Conservation (phyloP, 2,329 filamentous ascomycete genomes). For the Cladosporium phlei region DNA sequence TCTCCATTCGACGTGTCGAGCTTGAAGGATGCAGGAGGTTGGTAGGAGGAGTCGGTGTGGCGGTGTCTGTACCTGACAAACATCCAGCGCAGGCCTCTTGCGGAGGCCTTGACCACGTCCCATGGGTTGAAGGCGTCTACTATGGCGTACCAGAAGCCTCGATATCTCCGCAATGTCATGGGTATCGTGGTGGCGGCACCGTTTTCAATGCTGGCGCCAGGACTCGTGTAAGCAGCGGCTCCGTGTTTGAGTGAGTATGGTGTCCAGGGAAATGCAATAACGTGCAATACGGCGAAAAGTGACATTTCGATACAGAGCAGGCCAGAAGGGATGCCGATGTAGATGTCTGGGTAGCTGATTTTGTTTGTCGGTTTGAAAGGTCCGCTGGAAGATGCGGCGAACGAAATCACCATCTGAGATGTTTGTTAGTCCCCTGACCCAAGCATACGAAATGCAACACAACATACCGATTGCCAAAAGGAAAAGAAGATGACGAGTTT, state of each 20-base stretch:
- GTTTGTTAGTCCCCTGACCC: constrained; percentile 9
- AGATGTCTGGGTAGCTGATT: constrained; percentile 69
- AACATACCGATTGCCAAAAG: constrained; percentile 68
- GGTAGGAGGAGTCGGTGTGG: constrained; percentile 39
- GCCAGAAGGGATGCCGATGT: constrained; percentile 72
- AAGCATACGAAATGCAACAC: too few relatives aligned
- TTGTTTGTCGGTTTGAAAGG: constrained; percentile 58
- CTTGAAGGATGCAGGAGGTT: constrained; percentile 19
- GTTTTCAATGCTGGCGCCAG: constrained; percentile 19
- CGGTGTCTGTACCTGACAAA: constrained; percentile 66
- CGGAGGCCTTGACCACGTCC: constrained; percentile 77
- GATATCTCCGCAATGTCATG: constrained; percentile 38
- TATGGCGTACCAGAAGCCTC: constrained; percentile 63
- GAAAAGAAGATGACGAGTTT: constrained; percentile 89
- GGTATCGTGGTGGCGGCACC: constrained; percentile 10
- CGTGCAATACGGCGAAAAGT: constrained; percentile 69
- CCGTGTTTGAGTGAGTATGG: constrained; percentile 53
- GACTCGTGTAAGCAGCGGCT: constrained; percentile 24
- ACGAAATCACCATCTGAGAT: constrained; percentile 51
- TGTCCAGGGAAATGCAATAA: constrained; percentile 76
- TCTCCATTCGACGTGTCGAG: neutral
- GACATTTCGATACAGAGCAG: constrained; percentile 83
- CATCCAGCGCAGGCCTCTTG: constrained; percentile 73
- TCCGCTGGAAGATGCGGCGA: constrained; percentile 57
- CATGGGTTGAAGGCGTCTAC: constrained; percentile 71